Evolutionary conservation across 2,329 filamentous ascomycete genomes (phyloP).

Genomic region (Phaeosphaeria sp.): DNA sequence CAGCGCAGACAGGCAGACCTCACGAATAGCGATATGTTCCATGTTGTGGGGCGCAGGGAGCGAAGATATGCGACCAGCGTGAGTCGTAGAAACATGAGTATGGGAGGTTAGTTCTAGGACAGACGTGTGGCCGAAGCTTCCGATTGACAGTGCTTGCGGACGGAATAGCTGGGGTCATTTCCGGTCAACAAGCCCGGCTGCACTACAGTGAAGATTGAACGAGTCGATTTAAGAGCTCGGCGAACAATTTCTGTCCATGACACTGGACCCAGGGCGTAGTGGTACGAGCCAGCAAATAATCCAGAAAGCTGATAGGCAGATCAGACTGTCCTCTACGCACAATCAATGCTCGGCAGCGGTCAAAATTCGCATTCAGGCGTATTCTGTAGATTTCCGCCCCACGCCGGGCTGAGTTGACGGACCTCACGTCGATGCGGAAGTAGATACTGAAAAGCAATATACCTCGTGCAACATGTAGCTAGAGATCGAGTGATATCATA

Average conservation of each 20-base stretch:
- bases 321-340: not conserved
- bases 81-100: not conserved
- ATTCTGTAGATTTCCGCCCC: not conserved
- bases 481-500: not conserved
- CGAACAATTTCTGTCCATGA: not conserved
- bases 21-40: not conserved
- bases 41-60: not conserved
- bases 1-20: not conserved
- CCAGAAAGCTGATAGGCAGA: not conserved
- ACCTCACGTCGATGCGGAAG: not conserved
- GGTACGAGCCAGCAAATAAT: not conserved
- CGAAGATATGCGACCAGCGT: not conserved
- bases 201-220: not conserved
- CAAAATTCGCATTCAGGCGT: not conserved
- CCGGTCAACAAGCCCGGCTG: not conserved
- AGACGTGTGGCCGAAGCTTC: too few relatives aligned
- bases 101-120: too few relatives aligned
- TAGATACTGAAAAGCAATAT: not conserved
- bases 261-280: not conserved
- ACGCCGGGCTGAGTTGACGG: not conserved
- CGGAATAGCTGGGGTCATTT: not conserved
- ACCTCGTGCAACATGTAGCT: not conserved
- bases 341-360: not conserved
- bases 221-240: not conserved
- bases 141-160: too few relatives aligned